Conservation (phyloP, 441 rosid genomes). For the Flueggea neowawraea region DNA sequence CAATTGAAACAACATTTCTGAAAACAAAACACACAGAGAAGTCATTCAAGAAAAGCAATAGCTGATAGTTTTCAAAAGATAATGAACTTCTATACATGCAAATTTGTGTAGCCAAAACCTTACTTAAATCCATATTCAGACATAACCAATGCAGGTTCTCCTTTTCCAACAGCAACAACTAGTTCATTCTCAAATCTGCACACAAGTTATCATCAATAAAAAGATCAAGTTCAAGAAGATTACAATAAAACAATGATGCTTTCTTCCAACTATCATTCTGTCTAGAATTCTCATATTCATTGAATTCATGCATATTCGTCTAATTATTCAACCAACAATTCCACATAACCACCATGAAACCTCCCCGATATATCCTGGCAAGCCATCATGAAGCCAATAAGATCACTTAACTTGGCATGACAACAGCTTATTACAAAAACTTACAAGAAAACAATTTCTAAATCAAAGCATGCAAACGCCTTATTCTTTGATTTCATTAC, state of each 20-base stretch:
- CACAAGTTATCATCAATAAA: neutral
- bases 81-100: constrained; percentile 2
- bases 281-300: neutral
- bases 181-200: constrained; percentile 65
- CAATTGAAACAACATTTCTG: constrained; percentile 84
- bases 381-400: too few species aligned
- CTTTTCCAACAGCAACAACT: constrained; percentile 85
- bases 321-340: too few species aligned
- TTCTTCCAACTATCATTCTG: neutral
- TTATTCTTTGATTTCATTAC: too few species aligned
- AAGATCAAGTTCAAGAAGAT: neutral
- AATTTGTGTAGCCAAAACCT: constrained; percentile 11
- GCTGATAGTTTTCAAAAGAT: neutral
- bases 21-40: constrained; percentile 13
- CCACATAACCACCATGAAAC: too few species aligned
- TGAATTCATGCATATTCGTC: too few species aligned
- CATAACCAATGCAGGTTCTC: constrained; percentile 82
- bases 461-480: too few species aligned
- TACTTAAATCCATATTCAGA: constrained; percentile 82
- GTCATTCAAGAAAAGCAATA: constrained; percentile 8
- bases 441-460: too few species aligned
- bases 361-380: too few species aligned
- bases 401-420: too few species aligned
- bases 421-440: too few species aligned
- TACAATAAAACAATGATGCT: neutral